These are phyloP conservation scores for Fagopyrum homotropicum DNA, from an alignment of 148 eudicot genomes.

Conservation along the genomic window DNA sequence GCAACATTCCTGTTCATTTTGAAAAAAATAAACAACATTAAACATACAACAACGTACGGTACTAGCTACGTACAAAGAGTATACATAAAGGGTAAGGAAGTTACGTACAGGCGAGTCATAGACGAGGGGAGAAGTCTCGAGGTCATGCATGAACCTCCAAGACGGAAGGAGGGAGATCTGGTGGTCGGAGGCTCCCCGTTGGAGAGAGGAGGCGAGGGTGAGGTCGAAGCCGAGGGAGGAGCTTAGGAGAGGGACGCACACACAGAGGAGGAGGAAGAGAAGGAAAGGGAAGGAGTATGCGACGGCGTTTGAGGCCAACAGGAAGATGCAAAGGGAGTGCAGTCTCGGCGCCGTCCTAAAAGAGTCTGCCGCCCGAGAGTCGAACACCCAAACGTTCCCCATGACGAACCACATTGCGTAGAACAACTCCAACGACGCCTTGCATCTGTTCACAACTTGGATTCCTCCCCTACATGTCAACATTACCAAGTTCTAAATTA, in stretches of 20 bases:
- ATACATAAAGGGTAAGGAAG: neutral
- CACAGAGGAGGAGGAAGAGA: slow-evolving; percentile 68
- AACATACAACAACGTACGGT: too few relatives aligned
- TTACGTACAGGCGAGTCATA: slow-evolving; percentile 41
- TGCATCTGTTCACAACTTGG: slow-evolving; percentile 47
- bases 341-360: slow-evolving; percentile 64
- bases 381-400: slow-evolving; percentile 94
- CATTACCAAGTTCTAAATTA: neutral
- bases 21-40: too few relatives aligned
- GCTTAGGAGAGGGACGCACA: slow-evolving; percentile 68
- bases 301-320: slow-evolving; percentile 75
- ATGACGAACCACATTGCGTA: slow-evolving; percentile 96
- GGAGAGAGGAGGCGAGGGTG: slow-evolving; percentile 45
- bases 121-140: slow-evolving; percentile 26
- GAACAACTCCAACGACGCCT: slow-evolving; percentile 62
- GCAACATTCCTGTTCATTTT: slow-evolving; percentile 61
- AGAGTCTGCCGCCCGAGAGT: slow-evolving; percentile 47
- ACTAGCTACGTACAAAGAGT: too few relatives aligned
- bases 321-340: slow-evolving; percentile 54
- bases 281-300: slow-evolving; percentile 82
- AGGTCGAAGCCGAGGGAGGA: slow-evolving; percentile 69
- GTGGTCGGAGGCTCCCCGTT: slow-evolving; percentile 77
- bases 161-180: slow-evolving; percentile 50
- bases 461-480: slow-evolving; percentile 22
- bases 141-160: slow-evolving; percentile 55